These are phyloP conservation scores for Naganishia vishniacii DNA, from an alignment of 768 basidiomycete genomes.

Conservation along the genomic window DNA sequence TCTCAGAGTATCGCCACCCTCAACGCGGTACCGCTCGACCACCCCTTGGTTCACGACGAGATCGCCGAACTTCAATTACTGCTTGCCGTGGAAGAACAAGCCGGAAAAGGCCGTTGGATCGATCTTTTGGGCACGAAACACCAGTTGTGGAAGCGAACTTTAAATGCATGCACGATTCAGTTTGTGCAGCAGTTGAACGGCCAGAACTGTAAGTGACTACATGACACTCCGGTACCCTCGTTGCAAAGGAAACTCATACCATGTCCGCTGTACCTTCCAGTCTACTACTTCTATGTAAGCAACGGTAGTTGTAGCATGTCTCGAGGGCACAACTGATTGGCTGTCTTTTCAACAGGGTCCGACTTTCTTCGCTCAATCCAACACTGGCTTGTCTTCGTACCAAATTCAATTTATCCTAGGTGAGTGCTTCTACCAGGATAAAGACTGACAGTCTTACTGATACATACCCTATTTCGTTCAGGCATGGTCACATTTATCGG, in stretches of 20 bases:
- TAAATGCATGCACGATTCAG: slow-evolving; percentile 39
- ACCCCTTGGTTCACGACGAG: slow-evolving; percentile 58
- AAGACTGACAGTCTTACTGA: no score
- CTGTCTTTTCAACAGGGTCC: slow-evolving; percentile 50
- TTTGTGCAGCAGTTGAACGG: slow-evolving; percentile 76
- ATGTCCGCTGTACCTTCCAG: not conserved
- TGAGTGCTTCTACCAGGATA: no score
- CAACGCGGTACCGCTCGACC: slow-evolving; percentile 60
- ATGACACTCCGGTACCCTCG: not conserved
- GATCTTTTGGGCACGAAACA: slow-evolving; percentile 71
- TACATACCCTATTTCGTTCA: no score
- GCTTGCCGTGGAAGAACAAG: slow-evolving; percentile 69
- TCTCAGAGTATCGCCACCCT: slow-evolving; percentile 61
- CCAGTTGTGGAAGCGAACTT: slow-evolving; percentile 65
- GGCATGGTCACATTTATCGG: slow-evolving; percentile 61
- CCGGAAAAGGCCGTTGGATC: slow-evolving; percentile 70
- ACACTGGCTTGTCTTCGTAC: slow-evolving; percentile 62
- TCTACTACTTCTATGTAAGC: slow-evolving; percentile 59
- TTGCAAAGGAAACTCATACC: not conserved
- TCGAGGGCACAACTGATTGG: slow-evolving; percentile 1
- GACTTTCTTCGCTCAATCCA: slow-evolving; percentile 71
- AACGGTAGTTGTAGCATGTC: no score
- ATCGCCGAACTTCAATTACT: slow-evolving; percentile 63
- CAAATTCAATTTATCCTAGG: slow-evolving; percentile 57
- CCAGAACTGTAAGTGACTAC: slow-evolving; percentile 61